A percentile compares a stretch with the other conserved stretches of the same genome.
Conservation (phyloP, 108 stramenopile species). For the Licmophora abbreviata region DNA sequence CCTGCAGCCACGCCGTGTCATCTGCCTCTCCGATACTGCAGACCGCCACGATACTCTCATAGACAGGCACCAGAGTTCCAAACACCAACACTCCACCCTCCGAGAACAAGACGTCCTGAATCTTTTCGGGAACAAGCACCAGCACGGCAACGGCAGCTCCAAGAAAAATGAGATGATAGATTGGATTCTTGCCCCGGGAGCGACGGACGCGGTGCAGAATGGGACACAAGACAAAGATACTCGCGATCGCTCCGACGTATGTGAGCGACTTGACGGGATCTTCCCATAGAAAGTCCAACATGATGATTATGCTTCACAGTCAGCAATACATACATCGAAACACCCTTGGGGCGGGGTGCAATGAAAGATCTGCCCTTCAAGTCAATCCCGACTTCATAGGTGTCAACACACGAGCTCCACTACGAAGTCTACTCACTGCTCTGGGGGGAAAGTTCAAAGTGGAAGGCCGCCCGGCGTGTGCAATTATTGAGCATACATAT, state of each 20-base stretch:
- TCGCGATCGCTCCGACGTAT: neutral
- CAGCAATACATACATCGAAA: no score
- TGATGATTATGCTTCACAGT: no score
- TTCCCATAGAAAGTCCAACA: no score
- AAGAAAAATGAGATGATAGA: conserved; percentile 19
- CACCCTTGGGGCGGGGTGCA: no score
- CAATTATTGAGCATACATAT: no score
- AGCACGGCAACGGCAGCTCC: conserved; percentile 6
- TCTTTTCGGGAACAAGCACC: conserved; percentile 21
- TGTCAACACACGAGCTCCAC: no score
- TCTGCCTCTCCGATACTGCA: conserved; percentile 30
- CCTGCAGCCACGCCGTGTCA: conserved; percentile 30
- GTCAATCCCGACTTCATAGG: no score
- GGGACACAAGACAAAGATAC: neutral
- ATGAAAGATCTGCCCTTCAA: no score
- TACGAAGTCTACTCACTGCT: no score
- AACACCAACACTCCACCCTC: conserved; percentile 10
- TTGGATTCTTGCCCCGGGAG: conserved; percentile 14
- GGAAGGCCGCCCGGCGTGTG: no score
- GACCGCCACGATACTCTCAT: conserved; percentile 19
- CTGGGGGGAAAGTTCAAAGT: no score
- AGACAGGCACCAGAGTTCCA: conserved; percentile 25
- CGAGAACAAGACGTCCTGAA: conserved; percentile 38
- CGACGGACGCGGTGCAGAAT: conserved; percentile 1
- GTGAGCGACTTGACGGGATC: no score